phyloP scores from a whole-genome alignment of 176 grass and related monocot genomes.

The Oryza longistaminata region DNA sequence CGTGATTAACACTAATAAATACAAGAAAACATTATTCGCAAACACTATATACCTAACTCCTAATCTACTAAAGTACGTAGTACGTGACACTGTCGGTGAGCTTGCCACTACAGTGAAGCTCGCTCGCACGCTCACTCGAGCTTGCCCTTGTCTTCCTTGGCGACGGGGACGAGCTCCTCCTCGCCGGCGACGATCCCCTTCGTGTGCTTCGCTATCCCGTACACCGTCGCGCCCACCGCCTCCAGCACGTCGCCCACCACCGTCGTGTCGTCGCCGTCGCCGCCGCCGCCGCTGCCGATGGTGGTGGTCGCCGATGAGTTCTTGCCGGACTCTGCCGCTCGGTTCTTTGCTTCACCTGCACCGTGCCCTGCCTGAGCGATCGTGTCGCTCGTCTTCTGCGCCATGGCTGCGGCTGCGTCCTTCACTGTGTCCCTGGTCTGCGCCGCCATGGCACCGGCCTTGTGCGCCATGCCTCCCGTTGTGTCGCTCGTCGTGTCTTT shows the following conservation, averaged over 20 bases:
- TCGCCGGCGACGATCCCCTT: slow-evolving; percentile 67
- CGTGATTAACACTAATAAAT: background rate
- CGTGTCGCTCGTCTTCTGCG: slow-evolving; percentile 36
- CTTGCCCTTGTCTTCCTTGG: slow-evolving; percentile 32
- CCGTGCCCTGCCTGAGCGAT: background rate
- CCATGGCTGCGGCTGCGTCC: slow-evolving; percentile 32
- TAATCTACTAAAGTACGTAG: background rate
- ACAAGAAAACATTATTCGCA: background rate
- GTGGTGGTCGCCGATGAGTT: background rate
- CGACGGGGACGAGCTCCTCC: slow-evolving; percentile 41
- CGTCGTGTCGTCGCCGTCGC: background rate
- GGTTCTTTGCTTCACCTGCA: slow-evolving; percentile 18
- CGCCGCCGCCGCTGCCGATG: background rate
- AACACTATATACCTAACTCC: background rate
- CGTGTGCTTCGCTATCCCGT: slow-evolving; percentile 49
- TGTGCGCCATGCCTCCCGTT: slow-evolving; percentile 3
- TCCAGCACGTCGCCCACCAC: slow-evolving; percentile 50
- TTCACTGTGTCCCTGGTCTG: slow-evolving; percentile 29
- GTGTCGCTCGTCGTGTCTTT: background rate
- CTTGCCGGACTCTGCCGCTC: background rate
- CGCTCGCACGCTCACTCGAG: background rate
- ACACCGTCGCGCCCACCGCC: slow-evolving; percentile 63
- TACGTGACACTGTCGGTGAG: background rate
- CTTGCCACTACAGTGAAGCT: background rate
- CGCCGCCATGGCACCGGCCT: background rate